phyloP scores from a whole-genome alignment of 495 filamentous ascomycete species.

The Lentithecium fluviatile region DNA sequence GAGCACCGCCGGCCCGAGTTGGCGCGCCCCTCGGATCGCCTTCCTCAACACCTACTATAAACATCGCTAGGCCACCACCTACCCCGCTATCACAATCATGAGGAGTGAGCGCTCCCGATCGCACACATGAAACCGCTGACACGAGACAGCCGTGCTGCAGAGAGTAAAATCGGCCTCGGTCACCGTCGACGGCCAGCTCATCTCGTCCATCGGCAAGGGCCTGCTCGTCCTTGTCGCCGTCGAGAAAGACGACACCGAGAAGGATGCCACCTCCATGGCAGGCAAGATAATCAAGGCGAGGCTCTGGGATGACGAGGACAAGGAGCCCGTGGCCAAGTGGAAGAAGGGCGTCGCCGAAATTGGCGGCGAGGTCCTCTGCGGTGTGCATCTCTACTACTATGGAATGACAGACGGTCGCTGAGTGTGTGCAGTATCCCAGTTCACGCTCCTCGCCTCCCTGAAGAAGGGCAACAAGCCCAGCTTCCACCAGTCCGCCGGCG shows the following conservation, averaged over 20 bases:
- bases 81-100: conserved; percentile 6
- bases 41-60: no score
- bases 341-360: conserved; percentile 85
- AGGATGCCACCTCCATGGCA: conserved; percentile 81
- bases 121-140: conserved; percentile 7
- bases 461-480: conserved; percentile 95
- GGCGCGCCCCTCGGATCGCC: no score
- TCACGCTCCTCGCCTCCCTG: conserved; percentile 86
- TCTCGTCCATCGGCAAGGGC: conserved; percentile 87
- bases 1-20: no score
- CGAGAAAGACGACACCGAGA: conserved; percentile 83
- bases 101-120: conserved; percentile 12
- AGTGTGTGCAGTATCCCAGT: conserved; percentile 80
- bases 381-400: conserved; percentile 51
- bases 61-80: no score
- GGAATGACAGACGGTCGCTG: background rate
- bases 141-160: conserved; percentile 79
- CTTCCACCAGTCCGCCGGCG: conserved; percentile 84
- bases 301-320: conserved; percentile 80
- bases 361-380: conserved; percentile 84
- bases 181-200: conserved; percentile 84
- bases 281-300: conserved; percentile 84
- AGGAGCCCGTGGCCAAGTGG: conserved; percentile 61
- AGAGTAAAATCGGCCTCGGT: conserved; percentile 97
- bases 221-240: conserved; percentile 90